phyloP scores from a whole-genome alignment of 2,329 filamentous ascomycete genomes.

The Stenocarpella maydis region DNA sequence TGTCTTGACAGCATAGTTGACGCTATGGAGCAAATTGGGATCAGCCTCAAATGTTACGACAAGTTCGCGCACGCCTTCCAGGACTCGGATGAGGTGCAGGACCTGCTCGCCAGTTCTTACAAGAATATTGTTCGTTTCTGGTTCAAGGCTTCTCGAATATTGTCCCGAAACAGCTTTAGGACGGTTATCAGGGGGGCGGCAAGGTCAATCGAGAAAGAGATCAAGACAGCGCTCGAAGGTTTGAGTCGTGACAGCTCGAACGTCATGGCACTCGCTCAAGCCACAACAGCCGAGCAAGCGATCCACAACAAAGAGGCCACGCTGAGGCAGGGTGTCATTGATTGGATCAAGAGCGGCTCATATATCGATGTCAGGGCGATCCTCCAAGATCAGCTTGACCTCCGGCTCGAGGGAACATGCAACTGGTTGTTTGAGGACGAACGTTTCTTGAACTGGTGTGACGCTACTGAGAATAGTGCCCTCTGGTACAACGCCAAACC shows the following conservation, averaged over 20 bases:
- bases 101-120: neutral
- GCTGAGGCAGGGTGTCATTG: neutral
- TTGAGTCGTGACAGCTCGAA: neutral
- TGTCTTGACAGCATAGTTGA: neutral
- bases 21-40: conserved; percentile 1
- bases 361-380: neutral
- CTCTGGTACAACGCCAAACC: conserved; percentile 6
- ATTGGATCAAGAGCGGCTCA: conserved; percentile 7
- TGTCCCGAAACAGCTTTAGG: neutral
- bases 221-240: neutral
- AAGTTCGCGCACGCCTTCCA: neutral
- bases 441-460: conserved; percentile 2
- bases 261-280: neutral
- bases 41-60: neutral
- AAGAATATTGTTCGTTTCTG: neutral
- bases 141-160: neutral
- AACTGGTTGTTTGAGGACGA: neutral
- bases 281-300: neutral
- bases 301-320: neutral
- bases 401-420: neutral
- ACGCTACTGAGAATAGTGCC: neutral
- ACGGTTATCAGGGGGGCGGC: neutral
- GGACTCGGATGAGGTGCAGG: neutral
- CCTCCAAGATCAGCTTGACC: neutral
- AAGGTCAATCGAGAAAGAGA: conserved; percentile 7